phyloP scores from a whole-genome alignment of 768 basidiomycete species.

The Termitomyces sp. region DNA sequence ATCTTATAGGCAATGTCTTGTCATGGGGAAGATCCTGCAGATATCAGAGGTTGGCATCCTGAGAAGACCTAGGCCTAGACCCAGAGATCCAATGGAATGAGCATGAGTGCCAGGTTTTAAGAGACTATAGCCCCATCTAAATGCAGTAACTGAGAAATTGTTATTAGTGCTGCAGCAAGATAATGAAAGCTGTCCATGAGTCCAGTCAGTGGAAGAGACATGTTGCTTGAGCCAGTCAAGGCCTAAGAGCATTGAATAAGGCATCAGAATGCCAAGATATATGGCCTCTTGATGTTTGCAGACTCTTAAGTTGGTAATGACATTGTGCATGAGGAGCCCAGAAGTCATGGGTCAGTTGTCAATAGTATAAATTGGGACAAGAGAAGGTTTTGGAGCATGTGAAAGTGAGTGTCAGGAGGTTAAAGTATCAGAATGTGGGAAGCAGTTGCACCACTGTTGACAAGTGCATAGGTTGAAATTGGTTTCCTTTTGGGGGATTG shows the following conservation, averaged over 20 bases:
- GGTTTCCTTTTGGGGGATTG: conserved; percentile 28
- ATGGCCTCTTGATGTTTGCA: conserved; percentile 27
- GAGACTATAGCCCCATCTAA: too few species aligned
- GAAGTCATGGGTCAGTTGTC: conserved; percentile 37
- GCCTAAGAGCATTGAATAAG: conserved; percentile 34
- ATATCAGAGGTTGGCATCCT: too few species aligned
- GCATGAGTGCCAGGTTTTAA: too few species aligned
- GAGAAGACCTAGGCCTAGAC: too few species aligned
- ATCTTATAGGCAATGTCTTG: too few species aligned
- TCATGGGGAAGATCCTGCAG: too few species aligned
- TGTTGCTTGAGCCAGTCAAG: conserved; percentile 33
- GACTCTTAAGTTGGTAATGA: conserved; percentile 26
- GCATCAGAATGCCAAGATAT: conserved; percentile 7
- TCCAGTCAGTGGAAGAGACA: conserved; percentile 35
- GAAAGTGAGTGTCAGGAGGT: conserved; percentile 29
- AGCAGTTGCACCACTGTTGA: conserved; percentile 24
- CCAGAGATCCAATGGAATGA: too few species aligned
- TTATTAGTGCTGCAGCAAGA: too few species aligned
- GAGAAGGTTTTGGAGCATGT: conserved; percentile 23
- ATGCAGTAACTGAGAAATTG: too few species aligned
- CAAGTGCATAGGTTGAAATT: conserved; percentile 22
- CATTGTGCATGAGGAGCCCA: conserved; percentile 36
- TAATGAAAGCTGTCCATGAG: conserved; percentile 11
- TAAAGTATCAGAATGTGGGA: conserved; percentile 37
- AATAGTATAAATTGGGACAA: conserved; percentile 25